phyloP scores from a whole-genome alignment of 495 filamentous ascomycete genomes.

The Wilcoxina mikolae region DNA sequence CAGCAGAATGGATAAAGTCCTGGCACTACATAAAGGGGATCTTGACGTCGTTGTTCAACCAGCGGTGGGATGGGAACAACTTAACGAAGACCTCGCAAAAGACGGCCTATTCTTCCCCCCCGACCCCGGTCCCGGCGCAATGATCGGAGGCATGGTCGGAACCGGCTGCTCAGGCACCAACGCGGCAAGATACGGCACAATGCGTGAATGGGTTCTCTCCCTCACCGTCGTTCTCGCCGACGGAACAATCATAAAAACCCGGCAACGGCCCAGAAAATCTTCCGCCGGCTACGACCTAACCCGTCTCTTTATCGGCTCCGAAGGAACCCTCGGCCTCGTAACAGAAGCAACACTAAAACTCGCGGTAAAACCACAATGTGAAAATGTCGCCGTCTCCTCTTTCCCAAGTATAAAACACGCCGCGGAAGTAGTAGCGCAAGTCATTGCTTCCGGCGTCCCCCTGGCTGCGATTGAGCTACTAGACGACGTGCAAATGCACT shows the following conservation, averaged over 20 bases:
- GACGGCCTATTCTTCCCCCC: slow-evolving; percentile 68
- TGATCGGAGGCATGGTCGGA: slow-evolving; percentile 93
- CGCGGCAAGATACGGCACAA: slow-evolving; percentile 84
- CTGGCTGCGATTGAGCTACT: slow-evolving; percentile 84
- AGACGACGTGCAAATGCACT: slow-evolving; percentile 88
- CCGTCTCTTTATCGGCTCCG: slow-evolving; percentile 73
- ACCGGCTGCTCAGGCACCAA: slow-evolving; percentile 92
- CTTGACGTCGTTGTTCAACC: slow-evolving; percentile 73
- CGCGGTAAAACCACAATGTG: slow-evolving; percentile 58
- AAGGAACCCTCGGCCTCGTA: slow-evolving; percentile 79
- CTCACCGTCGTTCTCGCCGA: slow-evolving; percentile 88
- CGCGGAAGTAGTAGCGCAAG: slow-evolving; percentile 61
- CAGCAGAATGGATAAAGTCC: slow-evolving; percentile 55
- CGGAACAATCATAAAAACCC: slow-evolving; percentile 79
- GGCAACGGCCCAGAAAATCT: slow-evolving; percentile 60
- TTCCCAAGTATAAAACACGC: slow-evolving; percentile 67
- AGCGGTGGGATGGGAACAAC: slow-evolving; percentile 60
- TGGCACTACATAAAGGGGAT: slow-evolving; percentile 56
- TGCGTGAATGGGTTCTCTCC: slow-evolving; percentile 89
- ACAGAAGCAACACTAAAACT: slow-evolving; percentile 79
- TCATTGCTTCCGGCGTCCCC: slow-evolving; percentile 66
- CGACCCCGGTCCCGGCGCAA: slow-evolving; percentile 65
- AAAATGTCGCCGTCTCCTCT: slow-evolving; percentile 68
- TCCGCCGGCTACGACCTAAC: slow-evolving; percentile 81
- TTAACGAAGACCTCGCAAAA: slow-evolving; percentile 57